A percentile compares a stretch with the other conserved stretches of the same genome.
These are phyloP conservation scores for Zopfia rhizophila DNA, from an alignment of 2,329 filamentous ascomycete genomes.

Conservation along the genomic window DNA sequence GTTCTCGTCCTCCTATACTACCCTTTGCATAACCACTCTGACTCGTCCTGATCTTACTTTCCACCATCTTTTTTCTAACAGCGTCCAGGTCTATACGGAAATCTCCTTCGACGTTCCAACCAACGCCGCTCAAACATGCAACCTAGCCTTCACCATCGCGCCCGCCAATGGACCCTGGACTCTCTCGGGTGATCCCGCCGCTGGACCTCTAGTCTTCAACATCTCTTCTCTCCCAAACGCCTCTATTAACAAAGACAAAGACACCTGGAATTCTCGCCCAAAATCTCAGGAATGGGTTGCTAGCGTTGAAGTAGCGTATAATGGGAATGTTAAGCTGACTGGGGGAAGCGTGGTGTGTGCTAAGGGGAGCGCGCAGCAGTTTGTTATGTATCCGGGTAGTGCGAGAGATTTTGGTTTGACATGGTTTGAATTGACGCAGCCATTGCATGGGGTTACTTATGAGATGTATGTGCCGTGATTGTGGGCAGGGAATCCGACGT, in stretches of 20 bases:
- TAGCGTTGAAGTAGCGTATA: slow-evolving; percentile 26
- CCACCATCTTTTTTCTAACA: slow-evolving; percentile 11
- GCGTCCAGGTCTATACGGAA: slow-evolving; percentile 34
- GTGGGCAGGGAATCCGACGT: too few relatives aligned
- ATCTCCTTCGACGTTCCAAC: slow-evolving; percentile 44
- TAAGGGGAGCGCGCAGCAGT: slow-evolving; percentile 37
- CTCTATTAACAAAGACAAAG: slow-evolving; percentile 37
- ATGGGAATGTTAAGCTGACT: slow-evolving; percentile 19
- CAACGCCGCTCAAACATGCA: slow-evolving; percentile 35
- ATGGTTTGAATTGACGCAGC: slow-evolving; percentile 44
- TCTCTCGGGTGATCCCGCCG: slow-evolving; percentile 25
- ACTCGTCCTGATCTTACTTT: too few relatives aligned
- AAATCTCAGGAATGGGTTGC: slow-evolving; percentile 24
- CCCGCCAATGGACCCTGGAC: slow-evolving; percentile 27
- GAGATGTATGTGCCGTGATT: slow-evolving; percentile 40
- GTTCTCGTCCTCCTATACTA: slow-evolving; percentile 26
- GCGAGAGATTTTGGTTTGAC: slow-evolving; percentile 29
- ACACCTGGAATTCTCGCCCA: slow-evolving; percentile 41
- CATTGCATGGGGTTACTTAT: slow-evolving; percentile 41
- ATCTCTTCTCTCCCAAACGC: slow-evolving; percentile 30
- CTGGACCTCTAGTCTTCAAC: slow-evolving; percentile 34
- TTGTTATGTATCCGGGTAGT: slow-evolving; percentile 35
- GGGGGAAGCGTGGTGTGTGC: slow-evolving; percentile 34
- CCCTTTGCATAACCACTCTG: too few relatives aligned
- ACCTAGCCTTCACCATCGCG: slow-evolving; percentile 37